Conservation (phyloP, 2,329 filamentous ascomycete species). For the Scortechinia acanthostroma region DNA sequence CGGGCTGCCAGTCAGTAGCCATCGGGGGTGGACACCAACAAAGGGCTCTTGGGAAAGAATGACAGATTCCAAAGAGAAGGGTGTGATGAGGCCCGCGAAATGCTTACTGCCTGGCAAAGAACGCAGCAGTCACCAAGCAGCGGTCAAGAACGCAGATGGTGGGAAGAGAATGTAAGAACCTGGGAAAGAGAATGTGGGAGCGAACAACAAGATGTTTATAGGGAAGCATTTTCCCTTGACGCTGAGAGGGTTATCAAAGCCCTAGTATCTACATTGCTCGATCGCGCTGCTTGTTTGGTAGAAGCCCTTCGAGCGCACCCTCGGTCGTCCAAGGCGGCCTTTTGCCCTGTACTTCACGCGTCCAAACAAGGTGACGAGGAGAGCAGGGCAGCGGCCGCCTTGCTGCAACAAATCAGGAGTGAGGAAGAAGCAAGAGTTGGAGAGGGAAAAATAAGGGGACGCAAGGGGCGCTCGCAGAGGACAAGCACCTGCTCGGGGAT, state of each 20-base stretch:
- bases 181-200: slow-evolving; percentile 31
- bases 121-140: slow-evolving; percentile 19
- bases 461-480: background rate
- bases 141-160: slow-evolving; percentile 24
- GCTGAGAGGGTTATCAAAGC: slow-evolving; percentile 16
- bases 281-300: slow-evolving; percentile 14
- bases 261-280: slow-evolving; percentile 22
- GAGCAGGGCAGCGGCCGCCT: slow-evolving; percentile 15
- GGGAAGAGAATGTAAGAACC: slow-evolving; percentile 29
- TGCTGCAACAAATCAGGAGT: slow-evolving; percentile 25
- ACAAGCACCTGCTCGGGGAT: background rate
- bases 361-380: slow-evolving; percentile 16
- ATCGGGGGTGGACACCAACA: slow-evolving; percentile 17
- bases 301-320: background rate
- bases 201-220: slow-evolving; percentile 30
- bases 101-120: slow-evolving; percentile 25
- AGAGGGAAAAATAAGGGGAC: slow-evolving; percentile 8
- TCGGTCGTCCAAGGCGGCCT: background rate
- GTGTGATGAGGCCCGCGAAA: slow-evolving; percentile 11
- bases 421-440: slow-evolving; percentile 20
- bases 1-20: slow-evolving; percentile 28
- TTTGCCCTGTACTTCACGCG: background rate
- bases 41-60: slow-evolving; percentile 25
- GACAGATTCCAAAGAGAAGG: slow-evolving; percentile 18
- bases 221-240: slow-evolving; percentile 17